phyloP scores from a whole-genome alignment of 2,329 filamentous ascomycete species.

The Aspergillus quadricinctus region DNA sequence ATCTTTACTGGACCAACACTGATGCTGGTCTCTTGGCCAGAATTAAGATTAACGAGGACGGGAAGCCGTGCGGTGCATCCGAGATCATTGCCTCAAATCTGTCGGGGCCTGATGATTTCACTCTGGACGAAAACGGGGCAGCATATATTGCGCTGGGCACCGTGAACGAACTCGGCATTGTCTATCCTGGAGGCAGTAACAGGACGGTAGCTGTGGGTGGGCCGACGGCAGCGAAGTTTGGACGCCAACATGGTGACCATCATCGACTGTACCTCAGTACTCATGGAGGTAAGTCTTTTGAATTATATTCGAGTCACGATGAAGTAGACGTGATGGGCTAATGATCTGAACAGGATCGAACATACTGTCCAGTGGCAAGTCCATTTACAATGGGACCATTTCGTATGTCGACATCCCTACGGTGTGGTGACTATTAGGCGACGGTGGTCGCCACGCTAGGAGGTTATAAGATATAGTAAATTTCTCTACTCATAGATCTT shows the following conservation, averaged over 20 bases:
- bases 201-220: background rate
- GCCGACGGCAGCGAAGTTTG: background rate
- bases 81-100: background rate
- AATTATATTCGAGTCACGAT: background rate
- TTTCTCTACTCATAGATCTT: background rate
- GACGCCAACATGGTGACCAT: background rate
- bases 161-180: background rate
- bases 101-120: background rate
- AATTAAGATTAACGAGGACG: background rate
- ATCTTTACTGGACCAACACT: background rate
- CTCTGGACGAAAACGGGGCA: background rate
- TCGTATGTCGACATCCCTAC: background rate
- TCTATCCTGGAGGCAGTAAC: background rate
- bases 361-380: background rate
- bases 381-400: background rate
- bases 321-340: background rate
- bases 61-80: background rate
- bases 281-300: background rate
- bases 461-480: background rate
- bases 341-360: background rate
- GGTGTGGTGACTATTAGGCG: background rate
- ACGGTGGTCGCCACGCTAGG: background rate
- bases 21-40: background rate
- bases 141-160: background rate
- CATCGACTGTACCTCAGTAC: background rate